phyloP scores from a whole-genome alignment of 2,329 filamentous ascomycete species.

The Neonectria faginata region DNA sequence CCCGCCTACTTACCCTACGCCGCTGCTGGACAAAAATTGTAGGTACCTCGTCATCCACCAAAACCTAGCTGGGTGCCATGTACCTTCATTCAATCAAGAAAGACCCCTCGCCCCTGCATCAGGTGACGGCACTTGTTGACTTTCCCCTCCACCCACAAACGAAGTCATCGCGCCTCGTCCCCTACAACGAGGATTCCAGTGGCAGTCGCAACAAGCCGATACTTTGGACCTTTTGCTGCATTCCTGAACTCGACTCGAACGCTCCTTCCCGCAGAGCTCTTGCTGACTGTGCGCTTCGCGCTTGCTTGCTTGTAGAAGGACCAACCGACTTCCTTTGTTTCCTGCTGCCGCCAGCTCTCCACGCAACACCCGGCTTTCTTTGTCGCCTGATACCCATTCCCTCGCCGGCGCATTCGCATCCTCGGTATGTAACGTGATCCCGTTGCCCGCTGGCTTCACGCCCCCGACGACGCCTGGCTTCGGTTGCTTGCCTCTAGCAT shows the following conservation, averaged over 20 bases:
- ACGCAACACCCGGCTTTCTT: conserved; percentile 36
- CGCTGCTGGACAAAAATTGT: neutral
- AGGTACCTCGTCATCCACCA: neutral
- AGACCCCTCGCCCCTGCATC: conserved; percentile 40
- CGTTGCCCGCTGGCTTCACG: neutral
- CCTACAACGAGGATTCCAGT: conserved; percentile 42
- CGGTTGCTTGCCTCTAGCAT: neutral
- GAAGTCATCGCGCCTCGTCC: conserved; percentile 33
- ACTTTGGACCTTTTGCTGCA: conserved; percentile 29
- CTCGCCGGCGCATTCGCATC: conserved; percentile 15
- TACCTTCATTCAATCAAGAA: conserved; percentile 23
- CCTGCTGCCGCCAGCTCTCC: conserved; percentile 30
- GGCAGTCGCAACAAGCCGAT: conserved; percentile 4
- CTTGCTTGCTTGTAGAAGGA: conserved; percentile 39
- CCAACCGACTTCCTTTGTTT: conserved; percentile 43
- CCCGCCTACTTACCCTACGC: conserved; percentile 10
- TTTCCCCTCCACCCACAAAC: conserved; percentile 41
- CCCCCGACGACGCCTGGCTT: neutral
- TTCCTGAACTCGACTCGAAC: conserved; percentile 18
- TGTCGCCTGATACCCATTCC: conserved; percentile 37
- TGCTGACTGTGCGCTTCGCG: conserved; percentile 36
- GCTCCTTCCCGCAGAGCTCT: conserved; percentile 32
- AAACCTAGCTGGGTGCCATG: neutral
- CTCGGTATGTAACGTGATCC: conserved; percentile 18
- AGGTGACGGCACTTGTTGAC: conserved; percentile 47